Percentiles rank a stretch among this genome's conserved stretches.
These are phyloP conservation scores for Entoloma clypeatum DNA, from an alignment of 1,284 basidiomycete species.

Conservation along the genomic window DNA sequence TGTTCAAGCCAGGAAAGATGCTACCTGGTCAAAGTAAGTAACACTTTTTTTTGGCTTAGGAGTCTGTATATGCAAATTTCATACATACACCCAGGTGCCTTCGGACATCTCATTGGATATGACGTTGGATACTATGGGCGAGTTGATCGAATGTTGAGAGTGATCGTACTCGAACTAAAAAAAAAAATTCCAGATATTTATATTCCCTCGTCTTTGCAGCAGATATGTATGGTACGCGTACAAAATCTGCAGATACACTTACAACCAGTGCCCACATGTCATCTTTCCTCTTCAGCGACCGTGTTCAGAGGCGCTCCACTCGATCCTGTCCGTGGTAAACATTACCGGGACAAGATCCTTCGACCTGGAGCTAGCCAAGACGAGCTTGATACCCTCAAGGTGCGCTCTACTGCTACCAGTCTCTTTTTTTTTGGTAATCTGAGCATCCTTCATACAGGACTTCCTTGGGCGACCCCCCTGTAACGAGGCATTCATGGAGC, in stretches of 20 bases:
- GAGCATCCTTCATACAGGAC: conserved; percentile 32
- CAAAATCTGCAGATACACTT: background rate
- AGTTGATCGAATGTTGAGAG: conserved; percentile 7
- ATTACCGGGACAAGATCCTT: conserved; percentile 55
- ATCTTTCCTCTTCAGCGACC: conserved; percentile 38
- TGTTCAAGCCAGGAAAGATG: conserved; percentile 59
- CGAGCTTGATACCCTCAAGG: conserved; percentile 41
- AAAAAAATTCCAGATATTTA: conserved; percentile 46
- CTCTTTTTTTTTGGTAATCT: conserved; percentile 5
- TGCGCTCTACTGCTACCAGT: too few relatives aligned
- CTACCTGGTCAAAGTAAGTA: conserved; percentile 57
- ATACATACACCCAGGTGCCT: conserved; percentile 35
- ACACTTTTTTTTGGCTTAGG: background rate
- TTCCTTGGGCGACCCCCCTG: conserved; percentile 79
- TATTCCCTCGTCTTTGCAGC: conserved; percentile 74
- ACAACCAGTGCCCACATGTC: background rate
- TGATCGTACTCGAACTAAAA: background rate
- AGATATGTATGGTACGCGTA: conserved; percentile 65
- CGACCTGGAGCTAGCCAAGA: conserved; percentile 52
- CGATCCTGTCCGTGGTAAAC: conserved; percentile 50
- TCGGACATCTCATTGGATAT: conserved; percentile 73
- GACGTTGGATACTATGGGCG: conserved; percentile 81
- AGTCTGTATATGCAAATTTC: background rate
- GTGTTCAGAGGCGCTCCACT: conserved; percentile 78
- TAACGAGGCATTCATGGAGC: conserved; percentile 71